Base-by-base conservation (phyloP, 176 grass and related monocot genomes). In the Triticum timopheevii region DNA sequence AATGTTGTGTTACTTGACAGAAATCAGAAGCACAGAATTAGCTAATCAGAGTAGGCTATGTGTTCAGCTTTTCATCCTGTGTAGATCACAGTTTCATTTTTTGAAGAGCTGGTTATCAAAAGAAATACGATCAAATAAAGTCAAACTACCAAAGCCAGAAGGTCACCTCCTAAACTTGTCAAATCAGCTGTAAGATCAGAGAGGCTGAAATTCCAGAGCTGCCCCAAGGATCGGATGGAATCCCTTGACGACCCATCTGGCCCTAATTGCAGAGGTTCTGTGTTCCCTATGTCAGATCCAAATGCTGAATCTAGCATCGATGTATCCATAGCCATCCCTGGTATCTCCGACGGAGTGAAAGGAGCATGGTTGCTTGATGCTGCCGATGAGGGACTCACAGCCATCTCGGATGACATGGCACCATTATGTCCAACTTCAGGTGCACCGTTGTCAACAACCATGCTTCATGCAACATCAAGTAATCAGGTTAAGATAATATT, bases 201-300 rank as follows among this genome's bases (percentile, higher is more conserved):
- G 71, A 97, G 91, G 81, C 97, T 97, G 65, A 99, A 99, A 90
- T 99, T 99, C 97, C 94, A 99, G 19, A 97, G 85, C 85, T 99
- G 97, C 25, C 90, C 96, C 42, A 95, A 87, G 62, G 96, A 95
- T 93, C 91, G 90, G 58, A 91, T 86, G 64, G 94, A 88, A 52
- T 99, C 97, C 70, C 97, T 94, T 67, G 92, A 96, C 2, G 85
- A 90, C 23, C 82, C 94, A 88, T 99, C 94, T 76, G 81, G 85
- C 69, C 94, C 94, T 78, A 96, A 80, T 56, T 99, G 97, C 69
- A 99, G 87, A 68, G 85, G 34, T 81, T 77, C 92, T 25, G 72
- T 61, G 73, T 93, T 87, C n/a, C 84, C 84, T 5, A 87, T 87
- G 56, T 94, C 94, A 65, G 94, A 83, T 80, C 85, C 86, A 72